phyloP scores from a whole-genome alignment of 116 monocot species.

The Posidonia oceanica region DNA sequence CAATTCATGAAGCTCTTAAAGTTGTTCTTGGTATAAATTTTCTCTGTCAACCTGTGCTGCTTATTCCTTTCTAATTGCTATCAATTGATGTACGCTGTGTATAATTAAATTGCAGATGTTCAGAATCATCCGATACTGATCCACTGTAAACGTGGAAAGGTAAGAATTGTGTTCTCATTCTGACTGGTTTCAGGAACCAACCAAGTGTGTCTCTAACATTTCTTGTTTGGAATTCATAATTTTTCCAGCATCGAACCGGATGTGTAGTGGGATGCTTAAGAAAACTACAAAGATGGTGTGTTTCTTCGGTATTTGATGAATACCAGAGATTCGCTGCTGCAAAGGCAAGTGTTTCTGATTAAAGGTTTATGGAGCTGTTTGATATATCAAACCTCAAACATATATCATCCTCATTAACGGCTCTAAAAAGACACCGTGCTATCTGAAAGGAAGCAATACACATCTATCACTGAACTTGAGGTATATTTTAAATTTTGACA shows the following conservation, averaged over 20 bases:
- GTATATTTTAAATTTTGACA: no score
- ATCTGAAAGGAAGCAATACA: no score
- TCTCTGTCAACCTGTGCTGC: no score
- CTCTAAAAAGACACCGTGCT: not conserved
- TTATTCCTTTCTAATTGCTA: no score
- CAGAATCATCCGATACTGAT: conserved; percentile 61
- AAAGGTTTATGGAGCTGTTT: conserved; percentile 53
- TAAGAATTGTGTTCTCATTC: conserved; percentile 1
- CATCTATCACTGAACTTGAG: no score
- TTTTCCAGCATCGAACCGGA: conserved; percentile 52
- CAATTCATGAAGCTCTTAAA: conserved; percentile 57
- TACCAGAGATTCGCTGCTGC: conserved; percentile 54
- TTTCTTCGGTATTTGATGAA: conserved; percentile 53
- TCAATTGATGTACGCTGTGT: no score
- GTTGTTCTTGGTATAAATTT: conserved; percentile 43
- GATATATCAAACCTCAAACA: conserved; percentile 33
- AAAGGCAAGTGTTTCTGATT: conserved; percentile 50
- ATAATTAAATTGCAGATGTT: conserved; percentile 25
- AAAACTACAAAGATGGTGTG: conserved; percentile 45
- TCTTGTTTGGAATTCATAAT: no score
- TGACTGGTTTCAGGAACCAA: no score
- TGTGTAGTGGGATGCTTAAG: conserved; percentile 59
- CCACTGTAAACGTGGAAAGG: conserved; percentile 79
- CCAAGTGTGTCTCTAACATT: no score
- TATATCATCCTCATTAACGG: conserved; percentile 12